These are phyloP conservation scores for Cynanchum wilfordii DNA, from an alignment of 257 asterid genomes.

Conservation along the genomic window DNA sequence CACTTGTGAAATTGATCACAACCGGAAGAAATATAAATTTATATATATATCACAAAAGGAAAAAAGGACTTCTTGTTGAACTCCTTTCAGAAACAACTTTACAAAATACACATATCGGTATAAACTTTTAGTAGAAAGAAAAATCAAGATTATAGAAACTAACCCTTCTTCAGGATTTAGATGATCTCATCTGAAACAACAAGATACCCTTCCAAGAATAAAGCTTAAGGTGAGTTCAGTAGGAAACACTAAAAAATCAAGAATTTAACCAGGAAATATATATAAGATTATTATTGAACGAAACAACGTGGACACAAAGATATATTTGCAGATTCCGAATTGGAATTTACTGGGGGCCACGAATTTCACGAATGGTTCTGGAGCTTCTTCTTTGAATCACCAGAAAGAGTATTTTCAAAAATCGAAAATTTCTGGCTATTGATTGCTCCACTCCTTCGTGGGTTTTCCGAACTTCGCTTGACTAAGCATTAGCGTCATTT, in stretches of 20 bases:
- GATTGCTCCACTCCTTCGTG: background rate
- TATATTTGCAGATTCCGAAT: conserved; percentile 28
- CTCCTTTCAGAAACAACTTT: background rate
- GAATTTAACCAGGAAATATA: background rate
- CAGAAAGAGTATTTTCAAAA: conserved; percentile 1
- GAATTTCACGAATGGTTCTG: conserved; percentile 47
- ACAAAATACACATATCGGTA: background rate
- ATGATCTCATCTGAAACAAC: conserved; percentile 26
- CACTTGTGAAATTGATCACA: background rate
- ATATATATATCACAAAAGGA: too few species aligned
- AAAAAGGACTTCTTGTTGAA: background rate
- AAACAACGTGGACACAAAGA: conserved; percentile 27
- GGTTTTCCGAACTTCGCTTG: background rate
- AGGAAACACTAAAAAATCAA: conserved; percentile 11
- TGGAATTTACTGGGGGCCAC: conserved; percentile 41
- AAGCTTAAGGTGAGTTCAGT: background rate
- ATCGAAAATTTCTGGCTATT: conserved; percentile 13
- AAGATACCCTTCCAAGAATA: background rate
- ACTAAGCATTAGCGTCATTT: conserved; percentile 9
- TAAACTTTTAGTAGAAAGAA: background rate
- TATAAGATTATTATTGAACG: background rate
- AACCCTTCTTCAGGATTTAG: conserved; percentile 29
- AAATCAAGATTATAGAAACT: conserved; percentile 5
- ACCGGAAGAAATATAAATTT: too few species aligned
- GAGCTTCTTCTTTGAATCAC: conserved; percentile 6